These are phyloP conservation scores for Teratosphaeria epicoccoides DNA, from an alignment of 2,329 filamentous ascomycete species.

Conservation along the genomic window DNA sequence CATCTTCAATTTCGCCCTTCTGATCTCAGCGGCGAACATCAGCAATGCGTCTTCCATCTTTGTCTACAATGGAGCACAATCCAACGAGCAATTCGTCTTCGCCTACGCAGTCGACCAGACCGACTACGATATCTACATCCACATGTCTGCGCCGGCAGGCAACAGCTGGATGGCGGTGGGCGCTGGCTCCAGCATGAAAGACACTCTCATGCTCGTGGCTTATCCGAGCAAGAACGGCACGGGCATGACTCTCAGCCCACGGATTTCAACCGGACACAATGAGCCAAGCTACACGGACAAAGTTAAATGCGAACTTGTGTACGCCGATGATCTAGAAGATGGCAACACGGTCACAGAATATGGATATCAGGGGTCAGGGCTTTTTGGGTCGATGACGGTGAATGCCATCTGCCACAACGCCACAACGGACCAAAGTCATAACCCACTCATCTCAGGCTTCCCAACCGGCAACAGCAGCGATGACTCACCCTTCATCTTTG, in stretches of 20 bases:
- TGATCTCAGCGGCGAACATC: background rate
- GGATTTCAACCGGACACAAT: constrained; percentile 23
- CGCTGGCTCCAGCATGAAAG: constrained; percentile 32
- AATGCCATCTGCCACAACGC: constrained; percentile 29
- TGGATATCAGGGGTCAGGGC: background rate
- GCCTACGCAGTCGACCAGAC: constrained; percentile 10
- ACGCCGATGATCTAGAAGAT: constrained; percentile 8
- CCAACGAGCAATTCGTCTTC: constrained; percentile 11
- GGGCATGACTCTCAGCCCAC: constrained; percentile 30
- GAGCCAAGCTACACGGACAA: constrained; percentile 26
- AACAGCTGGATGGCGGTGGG: constrained; percentile 36
- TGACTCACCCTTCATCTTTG: constrained; percentile 31
- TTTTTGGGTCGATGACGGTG: constrained; percentile 12
- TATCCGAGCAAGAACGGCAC: constrained; percentile 25
- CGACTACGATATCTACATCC: constrained; percentile 14
- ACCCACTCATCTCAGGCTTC: background rate
- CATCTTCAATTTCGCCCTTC: background rate
- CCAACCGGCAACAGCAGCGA: constrained; percentile 10
- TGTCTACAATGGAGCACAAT: constrained; percentile 5
- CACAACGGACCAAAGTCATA: constrained; percentile 21
- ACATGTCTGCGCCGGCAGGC: constrained; percentile 20
- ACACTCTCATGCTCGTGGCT: constrained; percentile 34
- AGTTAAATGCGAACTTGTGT: constrained; percentile 17
- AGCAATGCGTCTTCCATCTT: constrained; percentile 7
- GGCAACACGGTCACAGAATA: constrained; percentile 8